Evolutionary conservation across 2,329 filamentous ascomycete genomes (phyloP).

Genomic region (Aspergillus chevalieri): DNA sequence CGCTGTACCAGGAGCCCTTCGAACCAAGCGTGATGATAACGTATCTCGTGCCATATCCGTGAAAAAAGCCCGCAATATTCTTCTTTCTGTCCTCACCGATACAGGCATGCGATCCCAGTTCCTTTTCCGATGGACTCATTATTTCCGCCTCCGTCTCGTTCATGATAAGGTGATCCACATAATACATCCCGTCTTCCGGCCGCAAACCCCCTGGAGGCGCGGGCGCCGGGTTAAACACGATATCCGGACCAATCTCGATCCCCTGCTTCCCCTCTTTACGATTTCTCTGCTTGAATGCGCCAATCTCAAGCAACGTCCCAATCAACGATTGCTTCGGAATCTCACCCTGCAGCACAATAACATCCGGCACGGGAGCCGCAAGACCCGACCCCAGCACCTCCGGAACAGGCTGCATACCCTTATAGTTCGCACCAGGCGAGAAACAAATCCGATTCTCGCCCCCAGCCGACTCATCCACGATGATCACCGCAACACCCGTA

Average conservation of each 20-base stretch:
- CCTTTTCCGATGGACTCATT: conserved; percentile 51
- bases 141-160: conserved; percentile 86
- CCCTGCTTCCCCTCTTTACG: conserved; percentile 31
- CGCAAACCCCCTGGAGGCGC: conserved; percentile 64
- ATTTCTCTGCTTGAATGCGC: conserved; percentile 37
- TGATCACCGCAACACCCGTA: conserved; percentile 68
- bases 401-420: conserved; percentile 35
- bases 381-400: conserved; percentile 35
- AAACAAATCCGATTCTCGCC: conserved; percentile 70
- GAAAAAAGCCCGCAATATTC: conserved; percentile 56
- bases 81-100: conserved; percentile 44
- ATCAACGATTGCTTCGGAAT: conserved; percentile 63
- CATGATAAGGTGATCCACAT: conserved; percentile 72
- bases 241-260: conserved; percentile 45
- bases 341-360: conserved; percentile 73
- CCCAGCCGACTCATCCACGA: conserved; percentile 65
- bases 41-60: conserved; percentile 63
- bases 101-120: conserved; percentile 24
- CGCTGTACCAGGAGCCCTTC: conserved; percentile 66
- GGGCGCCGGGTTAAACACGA: conserved; percentile 83
- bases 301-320: conserved; percentile 46
- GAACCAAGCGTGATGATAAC: conserved; percentile 80
- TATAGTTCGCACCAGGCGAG: conserved; percentile 63
- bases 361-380: conserved; percentile 46
- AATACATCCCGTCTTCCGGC: conserved; percentile 59